These are phyloP conservation scores for Angomonas desouzai DNA, from an alignment of 208 protist species.

Conservation along the genomic window DNA sequence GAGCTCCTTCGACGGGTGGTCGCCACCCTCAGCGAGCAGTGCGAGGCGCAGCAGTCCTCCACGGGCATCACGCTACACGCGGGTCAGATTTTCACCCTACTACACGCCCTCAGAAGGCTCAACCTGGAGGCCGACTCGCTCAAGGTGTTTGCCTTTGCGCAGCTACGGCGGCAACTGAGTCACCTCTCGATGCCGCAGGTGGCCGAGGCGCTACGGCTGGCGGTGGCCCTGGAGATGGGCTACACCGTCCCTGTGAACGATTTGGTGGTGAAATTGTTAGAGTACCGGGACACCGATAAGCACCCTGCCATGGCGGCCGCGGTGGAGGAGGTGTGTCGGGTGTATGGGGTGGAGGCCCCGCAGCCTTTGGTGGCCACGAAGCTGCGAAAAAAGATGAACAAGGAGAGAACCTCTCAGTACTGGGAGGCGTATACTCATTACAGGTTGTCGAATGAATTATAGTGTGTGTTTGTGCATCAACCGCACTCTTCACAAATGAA, in stretches of 20 bases:
- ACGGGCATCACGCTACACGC: constrained; percentile 45
- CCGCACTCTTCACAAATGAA: neutral
- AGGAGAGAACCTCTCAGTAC: constrained; percentile 31
- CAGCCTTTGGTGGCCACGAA: constrained; percentile 35
- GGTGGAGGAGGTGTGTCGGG: constrained; percentile 68
- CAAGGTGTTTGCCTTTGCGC: constrained; percentile 56
- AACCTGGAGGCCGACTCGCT: constrained; percentile 21
- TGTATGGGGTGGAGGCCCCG: constrained; percentile 74
- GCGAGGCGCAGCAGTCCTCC: constrained; percentile 12
- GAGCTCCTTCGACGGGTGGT: constrained; percentile 34
- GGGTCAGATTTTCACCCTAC: constrained; percentile 53
- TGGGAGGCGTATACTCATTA: constrained; percentile 18
- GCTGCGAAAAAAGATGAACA: constrained; percentile 43
- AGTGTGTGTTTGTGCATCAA: neutral
- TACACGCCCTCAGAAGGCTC: constrained; percentile 49
- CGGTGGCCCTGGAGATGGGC: constrained; percentile 80
- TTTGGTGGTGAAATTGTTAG: constrained; percentile 63
- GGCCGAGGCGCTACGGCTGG: constrained; percentile 46
- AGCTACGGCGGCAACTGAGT: constrained; percentile 51
- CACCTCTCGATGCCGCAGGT: constrained; percentile 44
- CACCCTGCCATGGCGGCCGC: constrained; percentile 35
- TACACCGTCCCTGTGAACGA: constrained; percentile 54
- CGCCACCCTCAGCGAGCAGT: constrained; percentile 55
- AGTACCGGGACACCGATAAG: constrained; percentile 55
- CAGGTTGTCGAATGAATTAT: constrained; percentile 2